Evolutionary conservation across 805 yeast genomes (phyloP), one percentile per base, ranked within the genome.

Genomic region (Spathaspora girioi): DNA sequence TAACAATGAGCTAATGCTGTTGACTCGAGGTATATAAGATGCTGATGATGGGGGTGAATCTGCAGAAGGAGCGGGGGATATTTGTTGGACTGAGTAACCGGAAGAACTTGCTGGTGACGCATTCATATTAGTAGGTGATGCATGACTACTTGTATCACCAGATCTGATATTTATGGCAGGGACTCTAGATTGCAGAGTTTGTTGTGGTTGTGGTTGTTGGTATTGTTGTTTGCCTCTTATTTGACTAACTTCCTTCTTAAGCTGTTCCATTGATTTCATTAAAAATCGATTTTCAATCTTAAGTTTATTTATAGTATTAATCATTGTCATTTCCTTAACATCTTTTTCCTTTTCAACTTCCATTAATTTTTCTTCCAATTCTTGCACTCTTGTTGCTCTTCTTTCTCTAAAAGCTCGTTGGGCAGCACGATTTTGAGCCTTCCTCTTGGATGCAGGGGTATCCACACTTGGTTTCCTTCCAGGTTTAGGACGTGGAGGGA

Each of bases 361-460:
- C 63, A 78, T 71, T 51, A 86, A 75, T 66, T 82, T 83, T 48
- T 78, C 80, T 64, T 89, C 96, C 50, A 92, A 73, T 63, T 87
- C 96, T 52, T 82, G 83, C 7, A 90, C 89, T 48, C 91, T 71
- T 31, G 87, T 87, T 17, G 97, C 96, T 59, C 96, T 73, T 56
- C 97, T 77, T 65, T 90, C 96, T 56, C 97, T 73, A 70, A 89
- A 89, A 1, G 97, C 96, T 52, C 96, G 65, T 73, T 92, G 96
- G 19, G 97, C 96, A n/a, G 94, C 96, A 52, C 97, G 73, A 64
- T 91, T 91, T 67, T 88, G 97, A 2, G 96, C 96, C 67, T 89
- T 89, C 49, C 97, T 73, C 66, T 89, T 88, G 19, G 86, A 82
- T 0, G 92, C 91, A 0, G 96, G 96, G 0, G 92, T 81, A 57